A percentile compares a stretch with the other conserved stretches of the same genome.
Conservation (phyloP, 768 basidiomycete genomes). For the Cubamyces lactineus region DNA sequence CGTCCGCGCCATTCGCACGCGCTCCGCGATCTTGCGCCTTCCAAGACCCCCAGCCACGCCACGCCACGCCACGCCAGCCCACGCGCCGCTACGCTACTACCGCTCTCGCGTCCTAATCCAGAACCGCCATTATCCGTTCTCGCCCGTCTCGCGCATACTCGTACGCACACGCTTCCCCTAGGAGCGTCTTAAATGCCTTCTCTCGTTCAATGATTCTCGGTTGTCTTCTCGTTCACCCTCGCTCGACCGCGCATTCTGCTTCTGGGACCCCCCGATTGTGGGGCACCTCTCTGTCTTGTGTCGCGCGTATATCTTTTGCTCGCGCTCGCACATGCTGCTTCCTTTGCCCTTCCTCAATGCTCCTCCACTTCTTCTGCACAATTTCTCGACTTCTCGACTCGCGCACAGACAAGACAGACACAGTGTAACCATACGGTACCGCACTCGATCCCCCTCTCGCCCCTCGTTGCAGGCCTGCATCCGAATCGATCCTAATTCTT, state of each 20-base stretch:
- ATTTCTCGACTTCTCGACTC: neutral
- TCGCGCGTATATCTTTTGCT: too few species aligned
- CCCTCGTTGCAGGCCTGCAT: neutral
- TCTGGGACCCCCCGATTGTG: too few species aligned
- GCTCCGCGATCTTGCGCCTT: neutral
- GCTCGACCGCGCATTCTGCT: too few species aligned
- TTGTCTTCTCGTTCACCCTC: neutral
- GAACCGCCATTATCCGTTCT: neutral
- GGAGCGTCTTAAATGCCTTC: neutral
- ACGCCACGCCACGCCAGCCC: too few species aligned
- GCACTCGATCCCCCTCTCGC: constrained; percentile 2
- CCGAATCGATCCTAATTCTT: constrained; percentile 9
- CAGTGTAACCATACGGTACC: constrained; percentile 13
- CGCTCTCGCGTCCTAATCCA: constrained; percentile 13
- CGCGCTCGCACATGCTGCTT: too few species aligned
- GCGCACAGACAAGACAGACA: too few species aligned
- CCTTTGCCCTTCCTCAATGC: too few species aligned
- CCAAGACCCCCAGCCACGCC: neutral
- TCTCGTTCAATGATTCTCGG: neutral
- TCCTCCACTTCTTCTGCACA: too few species aligned
- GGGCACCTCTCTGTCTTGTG: too few species aligned
- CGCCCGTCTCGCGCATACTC: constrained; percentile 7
- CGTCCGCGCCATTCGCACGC: neutral
- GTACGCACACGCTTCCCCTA: constrained; percentile 8
- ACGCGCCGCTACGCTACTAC: constrained; percentile 3